These are phyloP conservation scores for Sambucus nigra DNA, from an alignment of 129 eudicot genomes.

Conservation along the genomic window DNA sequence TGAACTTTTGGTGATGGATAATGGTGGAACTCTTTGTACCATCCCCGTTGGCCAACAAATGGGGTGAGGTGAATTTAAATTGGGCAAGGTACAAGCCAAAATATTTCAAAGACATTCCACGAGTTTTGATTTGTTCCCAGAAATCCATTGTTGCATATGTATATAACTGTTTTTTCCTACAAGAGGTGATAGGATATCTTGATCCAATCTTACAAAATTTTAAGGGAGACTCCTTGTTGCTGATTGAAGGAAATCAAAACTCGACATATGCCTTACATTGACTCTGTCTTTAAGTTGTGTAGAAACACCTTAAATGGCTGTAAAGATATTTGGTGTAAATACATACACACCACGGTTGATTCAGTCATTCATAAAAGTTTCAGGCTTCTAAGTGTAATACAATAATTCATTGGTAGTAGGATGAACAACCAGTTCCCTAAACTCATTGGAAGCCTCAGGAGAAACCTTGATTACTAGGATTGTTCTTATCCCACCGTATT, in stretches of 20 bases:
- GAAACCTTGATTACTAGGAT: constrained; percentile 90
- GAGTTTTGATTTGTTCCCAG: constrained; percentile 98
- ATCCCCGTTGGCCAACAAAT: constrained; percentile 72
- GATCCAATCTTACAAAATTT: constrained; percentile 88
- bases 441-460: constrained; percentile 87
- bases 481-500: constrained; percentile 92
- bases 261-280: constrained; percentile 63
- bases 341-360: constrained; percentile 93
- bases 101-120: constrained; percentile 92
- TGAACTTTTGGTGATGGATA: constrained; percentile 90
- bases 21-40: constrained; percentile 66
- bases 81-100: constrained; percentile 74
- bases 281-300: constrained; percentile 73
- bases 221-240: constrained; percentile 84
- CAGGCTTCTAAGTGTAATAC: constrained; percentile 97
- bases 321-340: constrained; percentile 80
- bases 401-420: constrained; percentile 67
- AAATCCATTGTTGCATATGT: constrained; percentile 89
- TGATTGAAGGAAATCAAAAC: constrained; percentile 80
- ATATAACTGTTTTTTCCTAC: constrained; percentile 95
- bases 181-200: constrained; percentile 88
- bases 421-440: constrained; percentile 94
- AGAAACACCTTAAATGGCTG: constrained; percentile 66
- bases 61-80: constrained; percentile 53
- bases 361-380: constrained; percentile 91